Evolutionary conservation across 2,329 filamentous ascomycete genomes (phyloP).

Genomic region (Hypoxylon sp.): DNA sequence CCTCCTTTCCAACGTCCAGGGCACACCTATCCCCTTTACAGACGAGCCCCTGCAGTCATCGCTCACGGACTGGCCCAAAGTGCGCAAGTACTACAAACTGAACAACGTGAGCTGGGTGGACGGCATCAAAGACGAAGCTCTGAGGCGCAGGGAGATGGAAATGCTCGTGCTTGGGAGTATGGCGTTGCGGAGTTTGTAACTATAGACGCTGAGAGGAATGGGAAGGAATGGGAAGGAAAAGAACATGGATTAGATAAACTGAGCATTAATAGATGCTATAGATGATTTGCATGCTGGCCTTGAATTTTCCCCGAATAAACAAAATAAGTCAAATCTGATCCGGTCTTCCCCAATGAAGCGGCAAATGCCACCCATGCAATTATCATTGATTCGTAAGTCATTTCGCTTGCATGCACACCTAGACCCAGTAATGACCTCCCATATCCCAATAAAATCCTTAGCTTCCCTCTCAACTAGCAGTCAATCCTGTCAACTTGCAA

Average conservation of each 20-base stretch:
- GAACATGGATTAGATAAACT: background rate
- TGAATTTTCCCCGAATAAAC: background rate
- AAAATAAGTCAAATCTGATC: background rate
- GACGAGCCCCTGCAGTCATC: conserved; percentile 70
- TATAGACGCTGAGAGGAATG: background rate
- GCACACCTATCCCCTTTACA: conserved; percentile 69
- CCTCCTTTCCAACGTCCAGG: conserved; percentile 73
- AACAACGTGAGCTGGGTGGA: conserved; percentile 70
- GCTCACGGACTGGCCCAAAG: conserved; percentile 75
- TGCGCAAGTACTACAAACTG: conserved; percentile 91
- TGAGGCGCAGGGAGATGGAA: conserved; percentile 72
- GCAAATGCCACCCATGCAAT: conserved; percentile 5
- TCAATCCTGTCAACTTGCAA: background rate
- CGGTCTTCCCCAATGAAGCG: background rate
- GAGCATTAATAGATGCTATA: background rate
- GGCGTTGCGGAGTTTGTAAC: conserved; percentile 76
- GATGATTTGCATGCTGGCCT: background rate
- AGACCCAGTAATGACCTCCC: background rate
- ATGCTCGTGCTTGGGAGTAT: conserved; percentile 80
- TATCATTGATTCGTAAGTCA: conserved; percentile 30
- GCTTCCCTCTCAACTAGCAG: background rate
- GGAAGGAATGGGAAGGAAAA: background rate
- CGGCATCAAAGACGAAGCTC: conserved; percentile 59
- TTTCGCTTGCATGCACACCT: conserved; percentile 12
- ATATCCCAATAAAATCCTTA: conserved; percentile 1